Evolutionary conservation across 495 filamentous ascomycete species (phyloP), one percentile per base, ranked within the genome.

Genomic region (Penicillium robsamsonii): DNA sequence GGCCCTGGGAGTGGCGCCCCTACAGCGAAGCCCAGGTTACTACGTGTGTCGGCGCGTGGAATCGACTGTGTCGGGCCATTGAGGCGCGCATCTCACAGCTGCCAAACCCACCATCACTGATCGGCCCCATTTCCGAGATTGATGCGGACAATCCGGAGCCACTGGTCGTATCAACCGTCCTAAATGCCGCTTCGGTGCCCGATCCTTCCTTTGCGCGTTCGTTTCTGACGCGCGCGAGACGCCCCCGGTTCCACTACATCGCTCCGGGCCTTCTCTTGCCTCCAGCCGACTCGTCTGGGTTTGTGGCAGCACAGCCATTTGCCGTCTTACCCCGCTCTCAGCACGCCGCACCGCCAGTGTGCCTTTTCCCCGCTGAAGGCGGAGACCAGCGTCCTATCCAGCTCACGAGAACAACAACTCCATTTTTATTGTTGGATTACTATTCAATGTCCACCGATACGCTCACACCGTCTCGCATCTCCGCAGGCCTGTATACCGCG

Each of bases 401-500:
- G 46, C 57, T 59, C 17, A 55, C 38, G 29, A 59, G 57, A 50
- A 50, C 22, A 41, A 59, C 30, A 50, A 18, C 10, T 50, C 57
- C 57, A 59, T 59, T 45, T 35, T 50, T 59, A 55, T 7, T 27
- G 38, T 10, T 8, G 40, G 50, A 54, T 29, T 59, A 46, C 22
- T 59, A 59, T 59, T 59, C 51, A 50, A 40, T 0, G 0, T 50
- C 51, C 45, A 59, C 51, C 25, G n/a, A 55, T 8, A 59, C 22
- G 3, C 25, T 10, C 15, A 59, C 37, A 13, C 57, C 57, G 31
- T 59, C 57, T 46, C 46, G 40, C 31, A 40, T 59, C 50, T 46
- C 57, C 55, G 57, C 51, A 50, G 62, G 62, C 31, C 49, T 65
- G 10, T 65, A 62, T 55, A 65, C 50, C 54, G 41, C 37, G 43